Conservation (phyloP, 257 asterid genomes). For the Fraxinus excelsior region DNA sequence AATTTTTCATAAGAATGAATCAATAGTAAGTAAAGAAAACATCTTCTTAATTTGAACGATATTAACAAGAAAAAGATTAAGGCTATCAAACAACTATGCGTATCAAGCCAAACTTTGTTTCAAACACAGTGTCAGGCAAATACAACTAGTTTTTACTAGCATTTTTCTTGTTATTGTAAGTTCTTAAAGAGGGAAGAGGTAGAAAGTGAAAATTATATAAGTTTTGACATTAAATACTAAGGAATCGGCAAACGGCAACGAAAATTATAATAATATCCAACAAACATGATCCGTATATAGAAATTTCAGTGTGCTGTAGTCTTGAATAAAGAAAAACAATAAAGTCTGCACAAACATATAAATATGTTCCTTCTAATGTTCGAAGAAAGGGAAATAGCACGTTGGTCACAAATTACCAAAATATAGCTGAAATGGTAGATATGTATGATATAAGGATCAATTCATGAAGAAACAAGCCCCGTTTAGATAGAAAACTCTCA, state of each 20-base stretch:
- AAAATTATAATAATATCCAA: neutral
- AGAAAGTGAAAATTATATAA: neutral
- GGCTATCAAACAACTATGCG: neutral
- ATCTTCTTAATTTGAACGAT: neutral
- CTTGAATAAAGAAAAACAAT: neutral
- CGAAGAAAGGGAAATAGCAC: too few species aligned
- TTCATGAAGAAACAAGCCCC: too few species aligned
- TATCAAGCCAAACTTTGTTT: neutral
- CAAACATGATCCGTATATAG: neutral
- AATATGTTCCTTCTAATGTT: too few species aligned
- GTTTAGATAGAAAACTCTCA: too few species aligned
- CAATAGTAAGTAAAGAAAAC: neutral
- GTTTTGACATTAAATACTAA: neutral
- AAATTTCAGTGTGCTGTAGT: too few species aligned
- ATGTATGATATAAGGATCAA: too few species aligned
- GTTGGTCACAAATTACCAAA: too few species aligned
- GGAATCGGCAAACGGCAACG: neutral
- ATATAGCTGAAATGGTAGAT: too few species aligned
- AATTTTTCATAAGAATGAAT: neutral
- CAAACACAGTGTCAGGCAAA: neutral
- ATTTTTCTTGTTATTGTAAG: neutral
- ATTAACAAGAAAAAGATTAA: neutral
- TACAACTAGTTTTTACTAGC: neutral
- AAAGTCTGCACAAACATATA: too few species aligned
- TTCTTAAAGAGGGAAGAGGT: neutral